Evolutionary conservation across 148 eudicot species (phyloP), one percentile per base, ranked within the genome.

Genomic region (Rhododendron simsii): DNA sequence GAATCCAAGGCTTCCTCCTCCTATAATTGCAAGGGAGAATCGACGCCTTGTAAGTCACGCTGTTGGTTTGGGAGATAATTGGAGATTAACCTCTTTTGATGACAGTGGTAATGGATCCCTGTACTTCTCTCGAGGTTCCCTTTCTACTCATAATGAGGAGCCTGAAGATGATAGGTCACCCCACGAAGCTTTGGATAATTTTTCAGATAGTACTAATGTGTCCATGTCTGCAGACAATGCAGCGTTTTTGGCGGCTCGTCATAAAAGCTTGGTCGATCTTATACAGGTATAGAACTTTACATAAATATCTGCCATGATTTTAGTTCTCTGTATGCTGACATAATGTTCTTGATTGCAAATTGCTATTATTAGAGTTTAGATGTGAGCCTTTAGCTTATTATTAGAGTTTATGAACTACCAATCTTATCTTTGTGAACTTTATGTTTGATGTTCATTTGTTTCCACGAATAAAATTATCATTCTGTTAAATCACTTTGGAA

Each of bases 131-230:
- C 86, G 89, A 83, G 87, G 86, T 89, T 88, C 91, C 86, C 98
- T 96, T 86, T 91, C 98, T 39, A 92, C 96, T 80, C 99, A 96
- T 80, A 91, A 87, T 75, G 98, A 95, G 90, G 99, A 95, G 89
- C 90, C 92, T 8, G 99, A 94, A 81, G 99, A 94, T 87, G 99
- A 95, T 86, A 89, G 88, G 77, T 90, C 96, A 76, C 88, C 94
- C 5, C 91, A 85, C 45, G 90, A 82, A 88, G 88, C 87, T 87
- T 89, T 89, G 53, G 92, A 84, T 92, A 89, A 90, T 82, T 78
- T 87, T 89, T 87, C 85, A 51, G 87, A 88, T 23, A 89, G 84
- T 85, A 90, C 80, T 87, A 63, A 84, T 85, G 77, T 71, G 67
- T 69, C 61, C 51, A 75, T 84, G 86, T 83, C 90, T 84, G 90